Percentiles rank a stretch among this genome's conserved stretches.
Evolutionary conservation across 169 alveolate genomes (phyloP).

Genomic region (Fabrea salina): DNA sequence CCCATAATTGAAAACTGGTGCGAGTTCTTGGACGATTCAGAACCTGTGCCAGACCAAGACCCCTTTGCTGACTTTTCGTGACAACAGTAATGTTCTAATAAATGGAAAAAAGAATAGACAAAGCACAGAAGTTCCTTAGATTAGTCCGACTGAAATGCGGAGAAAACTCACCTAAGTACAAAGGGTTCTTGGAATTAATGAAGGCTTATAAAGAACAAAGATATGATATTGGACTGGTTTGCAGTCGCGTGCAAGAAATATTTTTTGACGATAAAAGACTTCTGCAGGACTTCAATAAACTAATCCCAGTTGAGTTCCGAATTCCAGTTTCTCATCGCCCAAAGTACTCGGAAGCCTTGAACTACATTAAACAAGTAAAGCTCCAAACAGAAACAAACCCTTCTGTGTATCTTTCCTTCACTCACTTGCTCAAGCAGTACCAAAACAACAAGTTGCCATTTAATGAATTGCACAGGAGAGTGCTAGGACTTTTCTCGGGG

Average conservation of each 20-base stretch:
- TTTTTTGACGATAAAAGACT: not conserved
- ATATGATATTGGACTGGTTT: not conserved
- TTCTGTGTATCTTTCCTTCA: not conserved
- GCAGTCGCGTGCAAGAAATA: conserved; percentile 8
- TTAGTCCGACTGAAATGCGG: conserved; percentile 1
- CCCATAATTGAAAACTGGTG: not conserved
- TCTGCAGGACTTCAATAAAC: conserved; percentile 1
- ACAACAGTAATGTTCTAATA: not conserved
- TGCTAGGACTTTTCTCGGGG: not conserved
- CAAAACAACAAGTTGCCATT: not conserved
- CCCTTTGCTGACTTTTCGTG: conserved; percentile 12
- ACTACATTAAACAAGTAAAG: not conserved
- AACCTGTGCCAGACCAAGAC: not conserved
- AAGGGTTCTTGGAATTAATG: conserved; percentile 5
- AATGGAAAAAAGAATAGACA: conserved; percentile 12
- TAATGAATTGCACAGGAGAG: not conserved
- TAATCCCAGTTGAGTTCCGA: conserved; percentile 3
- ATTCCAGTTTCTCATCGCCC: not conserved
- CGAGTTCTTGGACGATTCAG: conserved; percentile 9
- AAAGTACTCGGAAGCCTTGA: not conserved
- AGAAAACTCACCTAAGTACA: not conserved
- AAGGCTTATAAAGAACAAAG: conserved; percentile 20
- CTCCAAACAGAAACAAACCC: not conserved
- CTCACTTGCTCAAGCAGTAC: not conserved
- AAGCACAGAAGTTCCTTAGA: not conserved